These are phyloP conservation scores for Podaxis carcinomalis DNA, from an alignment of 768 basidiomycete genomes.

Conservation along the genomic window DNA sequence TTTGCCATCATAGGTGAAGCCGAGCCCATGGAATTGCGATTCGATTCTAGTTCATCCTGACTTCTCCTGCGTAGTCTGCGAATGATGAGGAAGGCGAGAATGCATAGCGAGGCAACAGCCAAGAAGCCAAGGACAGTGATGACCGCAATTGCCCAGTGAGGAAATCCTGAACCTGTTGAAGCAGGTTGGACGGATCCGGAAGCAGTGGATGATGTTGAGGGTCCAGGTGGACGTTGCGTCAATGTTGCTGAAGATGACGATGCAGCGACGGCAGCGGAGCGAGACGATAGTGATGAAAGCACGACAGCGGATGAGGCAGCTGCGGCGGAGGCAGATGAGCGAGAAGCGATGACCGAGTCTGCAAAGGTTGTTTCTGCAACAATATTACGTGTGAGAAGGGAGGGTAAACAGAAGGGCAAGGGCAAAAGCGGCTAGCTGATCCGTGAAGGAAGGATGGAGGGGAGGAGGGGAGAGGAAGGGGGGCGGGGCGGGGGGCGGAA, in stretches of 20 bases:
- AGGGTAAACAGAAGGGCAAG: slow-evolving; percentile 4
- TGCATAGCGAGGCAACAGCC: slow-evolving; percentile 66
- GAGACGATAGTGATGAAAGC: slow-evolving; percentile 22
- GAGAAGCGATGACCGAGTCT: slow-evolving; percentile 59
- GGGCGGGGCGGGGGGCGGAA: neutral
- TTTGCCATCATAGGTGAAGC: slow-evolving; percentile 81
- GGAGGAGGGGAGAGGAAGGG: neutral
- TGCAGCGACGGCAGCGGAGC: slow-evolving; percentile 31
- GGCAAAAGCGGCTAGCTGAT: slow-evolving; percentile 7
- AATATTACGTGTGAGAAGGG: slow-evolving; percentile 12
- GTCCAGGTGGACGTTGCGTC: slow-evolving; percentile 13
- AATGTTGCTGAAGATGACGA: slow-evolving; percentile 29
- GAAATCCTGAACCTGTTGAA: slow-evolving; percentile 45
- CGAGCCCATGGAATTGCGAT: slow-evolving; percentile 75
- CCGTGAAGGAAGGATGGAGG: slow-evolving; percentile 8
- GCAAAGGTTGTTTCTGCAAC: slow-evolving; percentile 69
- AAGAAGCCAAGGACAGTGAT: slow-evolving; percentile 84
- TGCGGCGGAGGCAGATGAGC: slow-evolving; percentile 39
- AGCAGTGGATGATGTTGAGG: slow-evolving; percentile 14
- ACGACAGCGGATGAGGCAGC: slow-evolving; percentile 27
- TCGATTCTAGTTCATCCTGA: slow-evolving; percentile 36
- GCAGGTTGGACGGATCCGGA: slow-evolving; percentile 45
- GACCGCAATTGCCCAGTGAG: slow-evolving; percentile 89
- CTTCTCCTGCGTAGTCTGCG: slow-evolving; percentile 58
- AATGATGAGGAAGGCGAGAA: slow-evolving; percentile 70